Base-by-base conservation (phyloP, 139 green algal genomes). In the Coelastrella sp. region DNA sequence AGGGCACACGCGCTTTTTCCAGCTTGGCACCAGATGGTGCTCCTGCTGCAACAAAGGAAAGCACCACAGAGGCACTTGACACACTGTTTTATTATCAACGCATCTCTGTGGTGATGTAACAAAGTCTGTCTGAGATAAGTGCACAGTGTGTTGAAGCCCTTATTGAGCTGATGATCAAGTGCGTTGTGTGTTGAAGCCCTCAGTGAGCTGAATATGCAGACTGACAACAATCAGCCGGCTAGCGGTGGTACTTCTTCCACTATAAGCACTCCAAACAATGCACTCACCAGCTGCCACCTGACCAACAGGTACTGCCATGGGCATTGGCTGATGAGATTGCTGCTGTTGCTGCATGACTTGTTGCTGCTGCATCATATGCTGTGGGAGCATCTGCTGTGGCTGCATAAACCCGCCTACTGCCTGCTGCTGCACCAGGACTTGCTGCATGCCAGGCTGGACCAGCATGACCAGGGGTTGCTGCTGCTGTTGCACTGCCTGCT, bases 381-480 rank as follows among this genome's bases (percentile, higher is more conserved):
- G 72, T 43, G 48, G 69, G 1, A 60, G 15, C 7, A 43, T 6
- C 53, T 50, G 30, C 30, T 38, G 30, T 40, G 23, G 40, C 4
- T 40, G 53, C 53, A 51, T 23, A 32, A 50, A 63, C 0, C 53
- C 53, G 15, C 51, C 35, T 23, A 60, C 75, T 21, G 23, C 25
- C 19, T 60, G 40, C 41, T 79, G 69, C 41, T 35, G 69, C 69
- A 60, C 37, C 40, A 62, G 25, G 23, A 60, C 15, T 4, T 43
- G 69, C 40, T 38, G 69, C 40, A 35, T 21, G 5, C 27, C 25
- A 37, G 41, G n/a, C 41, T 62, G 38, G 21, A 37, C 71, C 21
- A 53, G 71, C 30, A 81, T 64, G 23, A 41, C 35, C 75, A 82
- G n/a, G 30, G 11, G 69, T 41, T 82, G 75, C 75, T 71, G 51